phyloP scores from a whole-genome alignment of 2,329 filamentous ascomycete genomes.

The Stagonosporopsis cucurbitacearum region DNA sequence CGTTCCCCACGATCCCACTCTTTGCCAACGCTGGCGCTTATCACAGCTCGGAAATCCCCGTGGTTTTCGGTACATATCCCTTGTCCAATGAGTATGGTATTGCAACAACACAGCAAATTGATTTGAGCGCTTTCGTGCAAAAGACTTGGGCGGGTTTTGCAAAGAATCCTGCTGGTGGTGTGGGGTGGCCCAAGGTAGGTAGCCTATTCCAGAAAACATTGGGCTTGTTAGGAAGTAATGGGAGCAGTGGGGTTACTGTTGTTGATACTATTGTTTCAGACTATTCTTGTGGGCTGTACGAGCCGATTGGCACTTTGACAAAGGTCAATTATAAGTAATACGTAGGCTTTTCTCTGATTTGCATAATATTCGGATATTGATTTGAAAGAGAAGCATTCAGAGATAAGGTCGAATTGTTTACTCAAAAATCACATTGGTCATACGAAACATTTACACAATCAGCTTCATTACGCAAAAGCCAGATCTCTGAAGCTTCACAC shows the following conservation, averaged over 20 bases:
- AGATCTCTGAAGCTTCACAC: not conserved
- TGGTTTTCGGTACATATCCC: conserved; percentile 33
- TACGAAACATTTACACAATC: no score
- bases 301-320: conserved; percentile 11
- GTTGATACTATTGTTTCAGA: conserved; percentile 10
- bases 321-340: conserved; percentile 4
- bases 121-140: conserved; percentile 30
- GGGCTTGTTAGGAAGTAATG: conserved; percentile 18
- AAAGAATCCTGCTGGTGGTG: conserved; percentile 21
- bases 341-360: not conserved
- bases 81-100: conserved; percentile 13
- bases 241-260: conserved; percentile 13
- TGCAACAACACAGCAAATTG: conserved; percentile 23
- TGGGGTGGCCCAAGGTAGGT: conserved; percentile 18
- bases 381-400: no score
- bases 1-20: conserved; percentile 17
- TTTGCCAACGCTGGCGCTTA: conserved; percentile 25
- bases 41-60: conserved; percentile 29
- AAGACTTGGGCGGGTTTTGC: conserved; percentile 33
- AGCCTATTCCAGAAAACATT: conserved; percentile 11
- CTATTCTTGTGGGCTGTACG: conserved; percentile 18
- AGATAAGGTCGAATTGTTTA: no score
- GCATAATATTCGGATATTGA: not conserved
- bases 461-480: no score
- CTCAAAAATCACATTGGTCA: no score